A percentile compares a stretch with the other conserved stretches of the same genome.
Conservation (phyloP, 2,329 filamentous ascomycete species). For the Colletotrichum sp. region DNA sequence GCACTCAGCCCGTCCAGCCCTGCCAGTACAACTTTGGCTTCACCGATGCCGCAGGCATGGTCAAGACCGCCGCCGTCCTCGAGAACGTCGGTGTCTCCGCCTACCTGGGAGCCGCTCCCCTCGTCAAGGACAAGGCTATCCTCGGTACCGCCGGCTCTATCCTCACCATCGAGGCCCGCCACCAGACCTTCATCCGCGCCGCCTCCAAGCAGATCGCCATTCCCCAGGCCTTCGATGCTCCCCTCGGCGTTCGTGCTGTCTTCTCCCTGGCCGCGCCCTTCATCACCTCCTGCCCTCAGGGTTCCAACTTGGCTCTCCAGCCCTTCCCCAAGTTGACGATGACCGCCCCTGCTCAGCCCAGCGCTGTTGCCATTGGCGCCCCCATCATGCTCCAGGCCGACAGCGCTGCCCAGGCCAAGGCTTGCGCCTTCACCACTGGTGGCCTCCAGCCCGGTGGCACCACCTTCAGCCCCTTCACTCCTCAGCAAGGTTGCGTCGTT, state of each 20-base stretch:
- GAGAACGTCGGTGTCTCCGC: constrained; percentile 79
- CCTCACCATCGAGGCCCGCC: constrained; percentile 74
- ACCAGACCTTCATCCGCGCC: constrained; percentile 74
- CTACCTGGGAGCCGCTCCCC: constrained; percentile 72
- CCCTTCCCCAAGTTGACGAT: constrained; percentile 64
- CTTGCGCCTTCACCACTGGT: constrained; percentile 73
- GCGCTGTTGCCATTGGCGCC: constrained; percentile 41
- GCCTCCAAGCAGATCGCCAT: constrained; percentile 63
- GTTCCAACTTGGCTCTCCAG: constrained; percentile 66
- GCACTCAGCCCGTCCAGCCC: constrained; percentile 68
- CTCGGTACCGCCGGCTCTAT: constrained; percentile 73
- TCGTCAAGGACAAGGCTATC: constrained; percentile 63
- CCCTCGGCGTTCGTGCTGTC: constrained; percentile 70
- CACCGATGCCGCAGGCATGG: constrained; percentile 69
- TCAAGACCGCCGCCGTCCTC: constrained; percentile 71
- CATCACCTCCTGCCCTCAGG: constrained; percentile 72
- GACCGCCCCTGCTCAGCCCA: constrained; percentile 52
- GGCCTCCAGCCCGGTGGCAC: constrained; percentile 60
- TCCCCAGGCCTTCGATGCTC: constrained; percentile 72
- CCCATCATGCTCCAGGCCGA: constrained; percentile 54
- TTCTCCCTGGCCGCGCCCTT: constrained; percentile 78
- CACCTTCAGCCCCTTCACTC: constrained; percentile 61
- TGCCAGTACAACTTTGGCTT: constrained; percentile 78
- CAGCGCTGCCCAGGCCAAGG: constrained; percentile 54
- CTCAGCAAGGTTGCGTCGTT: constrained; percentile 61